Evolutionary conservation across 768 basidiomycete species (phyloP).

Genomic region (Leccinum subgranulosum): DNA sequence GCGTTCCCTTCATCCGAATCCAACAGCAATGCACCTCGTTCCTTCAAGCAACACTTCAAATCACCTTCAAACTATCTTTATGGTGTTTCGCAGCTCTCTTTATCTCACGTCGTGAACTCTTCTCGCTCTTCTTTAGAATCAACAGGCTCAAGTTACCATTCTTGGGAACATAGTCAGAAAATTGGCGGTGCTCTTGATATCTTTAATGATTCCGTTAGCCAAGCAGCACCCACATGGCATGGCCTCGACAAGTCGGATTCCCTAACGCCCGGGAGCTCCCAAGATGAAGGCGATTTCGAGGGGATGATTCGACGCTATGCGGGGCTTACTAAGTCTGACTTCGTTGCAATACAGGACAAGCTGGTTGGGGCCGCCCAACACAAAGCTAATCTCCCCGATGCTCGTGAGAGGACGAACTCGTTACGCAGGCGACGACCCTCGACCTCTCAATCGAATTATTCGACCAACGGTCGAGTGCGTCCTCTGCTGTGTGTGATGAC

Average conservation of each 20-base stretch:
- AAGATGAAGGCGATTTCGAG: conserved; percentile 58
- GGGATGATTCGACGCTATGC: conserved; percentile 62
- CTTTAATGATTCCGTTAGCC: conserved; percentile 48
- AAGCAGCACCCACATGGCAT: conserved; percentile 59
- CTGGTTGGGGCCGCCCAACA: conserved; percentile 61
- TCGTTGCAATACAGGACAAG: conserved; percentile 71
- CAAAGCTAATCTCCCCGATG: conserved; percentile 54
- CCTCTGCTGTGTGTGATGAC: neutral
- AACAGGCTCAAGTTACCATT: conserved; percentile 82
- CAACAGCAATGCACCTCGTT: conserved; percentile 42
- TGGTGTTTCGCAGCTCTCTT: conserved; percentile 54
- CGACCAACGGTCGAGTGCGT: conserved; percentile 48
- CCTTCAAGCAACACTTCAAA: conserved; percentile 50
- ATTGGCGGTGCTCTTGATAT: conserved; percentile 52
- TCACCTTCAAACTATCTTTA: conserved; percentile 52
- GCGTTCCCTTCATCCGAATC: conserved; percentile 35
- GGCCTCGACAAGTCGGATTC: conserved; percentile 56
- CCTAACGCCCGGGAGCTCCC: conserved; percentile 46
- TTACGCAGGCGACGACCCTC: conserved; percentile 73
- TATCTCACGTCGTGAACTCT: conserved; percentile 69
- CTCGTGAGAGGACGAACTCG: conserved; percentile 64
- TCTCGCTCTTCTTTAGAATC: conserved; percentile 80
- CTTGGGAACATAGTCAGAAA: conserved; percentile 60
- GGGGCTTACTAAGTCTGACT: conserved; percentile 69
- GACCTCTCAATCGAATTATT: conserved; percentile 80